Base-by-base conservation (phyloP, 768 basidiomycete genomes). In the Boletus tomentosulus region DNA sequence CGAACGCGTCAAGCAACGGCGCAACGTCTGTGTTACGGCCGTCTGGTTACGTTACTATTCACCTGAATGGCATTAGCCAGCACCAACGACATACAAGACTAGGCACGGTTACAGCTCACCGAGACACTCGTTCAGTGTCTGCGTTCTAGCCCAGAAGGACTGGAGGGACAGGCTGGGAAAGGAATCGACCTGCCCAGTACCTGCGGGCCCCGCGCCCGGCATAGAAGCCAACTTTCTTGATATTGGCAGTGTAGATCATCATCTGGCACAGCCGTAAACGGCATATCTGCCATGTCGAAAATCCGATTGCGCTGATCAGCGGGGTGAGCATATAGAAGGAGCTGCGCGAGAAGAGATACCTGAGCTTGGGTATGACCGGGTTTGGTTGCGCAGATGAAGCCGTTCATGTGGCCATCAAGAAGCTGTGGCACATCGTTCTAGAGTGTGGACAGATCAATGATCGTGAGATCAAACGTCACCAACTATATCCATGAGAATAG, bases 171-270 rank as follows among this genome's bases (percentile, higher is more conserved):
- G 34, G 34, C 37, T 38, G 45, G 28, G n/a, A 0, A 61, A 50
- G 15, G 1, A 11, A 48, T 47, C 2, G 45, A 54, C 60, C 42
- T 57, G 77, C 79, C 80, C 79, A 81, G 58, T 76, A 78, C 55
- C 75, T 68, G 7, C 76, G 71, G 0, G 68, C 60, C 57, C 82
- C 81, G 55, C 81, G 82, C 2, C 81, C 79, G 46, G 77, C 70
- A 62, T 75, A 82, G 25, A 73, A 73, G 0, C 76, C 78, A 5
- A 66, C 70, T 16, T 75, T 69, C 57, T 74, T 73, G 42, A 69
- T 72, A 22, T 76, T 37, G 10, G 57, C 69, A 4, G 61, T 63
- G 59, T 78, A 79, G 11, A 56, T 57, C 42, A 62, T 55, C 59
- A 75, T 78, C 80, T 22, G 58, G 52, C 5, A 79, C 76, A 11